These are phyloP conservation scores for Monilinia polystroma DNA, from an alignment of 2,329 filamentous ascomycete genomes.

Conservation along the genomic window DNA sequence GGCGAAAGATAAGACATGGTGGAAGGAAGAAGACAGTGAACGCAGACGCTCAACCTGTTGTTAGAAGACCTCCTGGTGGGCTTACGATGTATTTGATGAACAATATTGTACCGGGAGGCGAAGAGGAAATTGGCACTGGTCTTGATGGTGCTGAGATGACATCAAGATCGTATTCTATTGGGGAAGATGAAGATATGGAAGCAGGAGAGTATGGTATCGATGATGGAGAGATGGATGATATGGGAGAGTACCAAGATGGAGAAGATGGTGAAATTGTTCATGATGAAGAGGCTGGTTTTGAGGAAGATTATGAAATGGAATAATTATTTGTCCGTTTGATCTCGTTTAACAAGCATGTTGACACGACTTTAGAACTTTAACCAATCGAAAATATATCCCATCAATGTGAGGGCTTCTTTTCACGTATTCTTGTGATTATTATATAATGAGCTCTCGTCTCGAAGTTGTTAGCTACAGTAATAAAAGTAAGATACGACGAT, in stretches of 20 bases:
- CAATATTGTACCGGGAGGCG: neutral
- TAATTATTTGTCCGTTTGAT: neutral
- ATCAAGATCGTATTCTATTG: slow-evolving; percentile 13
- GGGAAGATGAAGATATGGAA: slow-evolving; percentile 14
- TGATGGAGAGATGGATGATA: slow-evolving; percentile 5
- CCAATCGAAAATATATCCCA: too few relatives aligned
- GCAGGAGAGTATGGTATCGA: neutral
- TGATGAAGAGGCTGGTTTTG: slow-evolving; percentile 24
- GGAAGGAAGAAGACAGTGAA: slow-evolving; percentile 21
- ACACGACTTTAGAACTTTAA: too few relatives aligned
- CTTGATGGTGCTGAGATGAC: neutral
- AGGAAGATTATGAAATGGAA: slow-evolving; percentile 12
- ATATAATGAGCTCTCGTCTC: too few relatives aligned
- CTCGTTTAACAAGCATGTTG: neutral
- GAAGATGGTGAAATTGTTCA: slow-evolving; percentile 25
- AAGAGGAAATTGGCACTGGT: neutral
- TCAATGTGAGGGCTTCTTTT: too few relatives aligned
- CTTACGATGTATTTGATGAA: slow-evolving; percentile 18
- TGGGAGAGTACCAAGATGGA: slow-evolving; percentile 9
- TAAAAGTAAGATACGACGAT: too few relatives aligned
- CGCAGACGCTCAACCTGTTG: neutral
- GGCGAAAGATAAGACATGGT: slow-evolving; percentile 8
- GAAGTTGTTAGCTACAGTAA: too few relatives aligned
- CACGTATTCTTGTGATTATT: too few relatives aligned
- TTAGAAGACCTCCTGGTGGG: slow-evolving; percentile 21